A percentile compares a stretch with the other conserved stretches of the same genome.
Conservation (phyloP, 768 basidiomycete species). For the Cystofilobasidium capitatum region DNA sequence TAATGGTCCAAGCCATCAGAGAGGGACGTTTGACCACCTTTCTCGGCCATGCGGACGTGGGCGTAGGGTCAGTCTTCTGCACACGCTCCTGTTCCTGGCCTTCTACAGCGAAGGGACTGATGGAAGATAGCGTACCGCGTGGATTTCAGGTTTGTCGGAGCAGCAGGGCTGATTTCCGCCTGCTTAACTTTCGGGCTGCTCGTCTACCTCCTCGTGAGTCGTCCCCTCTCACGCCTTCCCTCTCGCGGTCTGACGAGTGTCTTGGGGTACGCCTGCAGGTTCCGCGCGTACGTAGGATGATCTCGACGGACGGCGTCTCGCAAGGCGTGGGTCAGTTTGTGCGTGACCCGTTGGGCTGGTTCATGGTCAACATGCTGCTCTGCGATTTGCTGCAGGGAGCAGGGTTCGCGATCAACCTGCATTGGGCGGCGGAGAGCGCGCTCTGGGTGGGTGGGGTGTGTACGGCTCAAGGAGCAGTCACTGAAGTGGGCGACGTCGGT, state of each 20-base stretch:
- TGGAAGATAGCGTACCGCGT: too few relatives aligned
- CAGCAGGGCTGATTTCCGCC: background rate
- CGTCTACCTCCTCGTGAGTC: background rate
- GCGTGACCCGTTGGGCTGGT: background rate
- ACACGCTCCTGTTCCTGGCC: too few relatives aligned
- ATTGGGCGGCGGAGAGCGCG: background rate
- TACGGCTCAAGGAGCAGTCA: background rate
- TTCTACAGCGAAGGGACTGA: too few relatives aligned
- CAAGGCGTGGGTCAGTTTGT: background rate
- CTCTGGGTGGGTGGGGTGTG: background rate
- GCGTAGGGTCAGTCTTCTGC: too few relatives aligned
- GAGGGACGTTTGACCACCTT: too few relatives aligned
- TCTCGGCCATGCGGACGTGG: too few relatives aligned
- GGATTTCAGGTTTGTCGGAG: background rate
- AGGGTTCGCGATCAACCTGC: background rate
- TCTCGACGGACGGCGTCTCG: background rate
- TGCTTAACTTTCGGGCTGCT: background rate
- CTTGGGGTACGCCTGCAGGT: background rate
- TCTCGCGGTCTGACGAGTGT: too few relatives aligned
- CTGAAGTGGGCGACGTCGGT: background rate
- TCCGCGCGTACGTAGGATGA: background rate
- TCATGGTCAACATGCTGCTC: background rate
- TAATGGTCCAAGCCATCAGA: too few relatives aligned
- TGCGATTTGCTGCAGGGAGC: background rate
- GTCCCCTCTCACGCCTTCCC: background rate